These are phyloP conservation scores for Aegilops sharonensis DNA, from an alignment of 176 grass and related monocot genomes.

Conservation along the genomic window DNA sequence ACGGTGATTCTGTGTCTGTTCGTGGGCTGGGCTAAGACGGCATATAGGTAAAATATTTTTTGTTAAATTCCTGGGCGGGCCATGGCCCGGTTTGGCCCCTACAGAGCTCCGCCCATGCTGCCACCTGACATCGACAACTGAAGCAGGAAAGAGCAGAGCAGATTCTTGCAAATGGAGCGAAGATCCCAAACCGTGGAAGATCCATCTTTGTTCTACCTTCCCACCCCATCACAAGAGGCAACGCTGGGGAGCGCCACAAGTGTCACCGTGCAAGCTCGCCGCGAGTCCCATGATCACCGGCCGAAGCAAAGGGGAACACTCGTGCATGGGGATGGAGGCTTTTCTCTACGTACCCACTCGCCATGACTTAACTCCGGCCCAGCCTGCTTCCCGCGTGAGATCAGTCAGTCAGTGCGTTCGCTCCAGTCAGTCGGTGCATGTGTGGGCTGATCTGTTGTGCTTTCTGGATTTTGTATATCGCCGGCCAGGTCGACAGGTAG, in stretches of 20 bases:
- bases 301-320: constrained; percentile 17
- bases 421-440: constrained; percentile 23
- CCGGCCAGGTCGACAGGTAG: background rate
- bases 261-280: constrained; percentile 20
- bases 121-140: background rate
- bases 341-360: background rate
- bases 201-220: constrained; percentile 9
- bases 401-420: background rate
- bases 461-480: background rate
- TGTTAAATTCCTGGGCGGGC: too few species aligned
- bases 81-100: too few species aligned
- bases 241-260: constrained; percentile 20
- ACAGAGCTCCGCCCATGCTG: too few species aligned
- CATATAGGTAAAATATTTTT: too few species aligned
- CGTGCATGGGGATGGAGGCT: constrained; percentile 9
- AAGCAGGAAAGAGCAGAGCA: background rate
- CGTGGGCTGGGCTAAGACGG: too few species aligned
- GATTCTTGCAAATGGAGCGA: constrained; percentile 20
- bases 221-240: background rate
- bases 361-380: background rate
- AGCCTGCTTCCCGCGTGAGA: constrained; percentile 3
- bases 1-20: too few species aligned
- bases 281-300: background rate
- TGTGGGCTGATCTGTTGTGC: background rate
- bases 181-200: constrained; percentile 13